Evolutionary conservation across 495 filamentous ascomycete species (phyloP).

Genomic region (Staphylotrichum longicolle): DNA sequence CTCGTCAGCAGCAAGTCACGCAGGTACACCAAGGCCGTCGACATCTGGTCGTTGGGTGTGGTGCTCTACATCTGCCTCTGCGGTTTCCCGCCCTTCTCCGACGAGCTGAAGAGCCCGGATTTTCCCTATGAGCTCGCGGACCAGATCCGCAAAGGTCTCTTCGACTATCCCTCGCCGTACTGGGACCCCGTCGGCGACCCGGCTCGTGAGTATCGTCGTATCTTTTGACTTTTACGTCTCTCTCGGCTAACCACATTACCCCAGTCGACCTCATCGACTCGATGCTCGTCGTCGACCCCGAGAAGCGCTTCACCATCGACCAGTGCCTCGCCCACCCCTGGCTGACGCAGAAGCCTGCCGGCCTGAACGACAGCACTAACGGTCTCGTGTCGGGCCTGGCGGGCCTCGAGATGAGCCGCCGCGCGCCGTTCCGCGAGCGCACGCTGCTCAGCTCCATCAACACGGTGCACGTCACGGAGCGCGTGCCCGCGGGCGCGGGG

Average conservation of each 20-base stretch:
- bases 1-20: slow-evolving; percentile 72
- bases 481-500: slow-evolving; percentile 53
- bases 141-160: slow-evolving; percentile 82
- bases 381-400: slow-evolving; percentile 80
- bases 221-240: neutral
- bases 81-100: slow-evolving; percentile 95
- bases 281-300: slow-evolving; percentile 87
- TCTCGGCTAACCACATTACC: slow-evolving; percentile 21
- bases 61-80: slow-evolving; percentile 99
- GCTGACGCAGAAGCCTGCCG: slow-evolving; percentile 59
- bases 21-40: slow-evolving; percentile 91
- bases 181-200: slow-evolving; percentile 92
- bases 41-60: slow-evolving; percentile 95
- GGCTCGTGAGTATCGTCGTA: slow-evolving; percentile 49
- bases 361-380: slow-evolving; percentile 82
- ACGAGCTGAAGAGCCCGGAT: slow-evolving; percentile 81
- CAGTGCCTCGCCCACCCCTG: slow-evolving; percentile 91
- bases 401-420: slow-evolving; percentile 77
- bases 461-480: slow-evolving; percentile 65
- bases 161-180: slow-evolving; percentile 95
- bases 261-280: slow-evolving; percentile 84
- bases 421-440: slow-evolving; percentile 75
- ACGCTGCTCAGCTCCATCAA: slow-evolving; percentile 83
- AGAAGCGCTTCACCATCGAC: slow-evolving; percentile 81
- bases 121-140: slow-evolving; percentile 82